Evolutionary conservation across 441 rosid species (phyloP).

Genomic region (Populus hybrid): DNA sequence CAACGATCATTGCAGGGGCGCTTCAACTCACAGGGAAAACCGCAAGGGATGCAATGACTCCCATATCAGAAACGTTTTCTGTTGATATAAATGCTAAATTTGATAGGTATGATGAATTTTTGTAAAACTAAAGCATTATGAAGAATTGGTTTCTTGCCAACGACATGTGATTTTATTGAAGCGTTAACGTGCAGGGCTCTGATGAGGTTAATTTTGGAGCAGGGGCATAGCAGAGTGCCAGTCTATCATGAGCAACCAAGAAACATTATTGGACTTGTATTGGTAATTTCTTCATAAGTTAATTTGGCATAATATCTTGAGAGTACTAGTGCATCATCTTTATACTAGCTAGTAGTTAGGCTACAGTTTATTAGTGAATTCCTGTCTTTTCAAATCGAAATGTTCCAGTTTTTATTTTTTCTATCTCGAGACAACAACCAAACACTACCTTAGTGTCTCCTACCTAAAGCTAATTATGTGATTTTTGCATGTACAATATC

Average conservation of each 20-base stretch:
- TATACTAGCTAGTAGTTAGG: too few species aligned
- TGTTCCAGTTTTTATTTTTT: too few species aligned
- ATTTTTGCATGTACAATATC: too few species aligned
- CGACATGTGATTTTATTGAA: neutral
- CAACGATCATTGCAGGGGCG: slow-evolving; percentile 92
- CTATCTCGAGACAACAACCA: too few species aligned
- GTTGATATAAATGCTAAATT: slow-evolving; percentile 74
- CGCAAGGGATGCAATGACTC: slow-evolving; percentile 88
- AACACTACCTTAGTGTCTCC: too few species aligned
- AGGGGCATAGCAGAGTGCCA: slow-evolving; percentile 87
- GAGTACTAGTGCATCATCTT: too few species aligned
- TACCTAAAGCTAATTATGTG: too few species aligned
- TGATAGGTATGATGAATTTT: slow-evolving; percentile 42
- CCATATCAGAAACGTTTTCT: slow-evolving; percentile 67
- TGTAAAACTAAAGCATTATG: neutral
- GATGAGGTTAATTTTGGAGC: slow-evolving; percentile 63
- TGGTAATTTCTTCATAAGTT: slow-evolving; percentile 39
- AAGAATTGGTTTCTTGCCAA: neutral
- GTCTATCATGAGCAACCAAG: slow-evolving; percentile 67
- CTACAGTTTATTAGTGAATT: too few species aligned
- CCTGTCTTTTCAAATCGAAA: too few species aligned
- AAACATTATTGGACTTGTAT: slow-evolving; percentile 68
- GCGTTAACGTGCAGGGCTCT: slow-evolving; percentile 41
- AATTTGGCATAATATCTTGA: too few species aligned
- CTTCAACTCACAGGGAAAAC: slow-evolving; percentile 83